A percentile compares a stretch with the other conserved stretches of the same genome.
Conservation (phyloP, 352 stramenopile genomes). For the Phytophthora pseudosyringae region DNA sequence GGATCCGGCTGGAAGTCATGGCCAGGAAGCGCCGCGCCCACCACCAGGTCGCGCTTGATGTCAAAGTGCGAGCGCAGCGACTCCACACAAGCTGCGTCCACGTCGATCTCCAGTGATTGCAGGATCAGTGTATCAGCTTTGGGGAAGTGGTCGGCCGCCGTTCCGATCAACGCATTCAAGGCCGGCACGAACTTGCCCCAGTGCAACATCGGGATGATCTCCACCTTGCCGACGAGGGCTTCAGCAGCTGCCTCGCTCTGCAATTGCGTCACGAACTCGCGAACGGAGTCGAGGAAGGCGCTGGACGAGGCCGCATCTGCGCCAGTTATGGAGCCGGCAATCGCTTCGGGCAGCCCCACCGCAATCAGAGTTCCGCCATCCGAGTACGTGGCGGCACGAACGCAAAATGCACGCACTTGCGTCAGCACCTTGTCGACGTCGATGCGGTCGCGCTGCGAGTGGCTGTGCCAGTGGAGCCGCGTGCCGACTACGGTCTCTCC, state of each 20-base stretch:
- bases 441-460: conserved; percentile 50
- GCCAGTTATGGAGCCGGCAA: conserved; percentile 15
- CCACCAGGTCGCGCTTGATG: conserved; percentile 82
- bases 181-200: conserved; percentile 97
- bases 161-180: conserved; percentile 92
- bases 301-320: conserved; percentile 16
- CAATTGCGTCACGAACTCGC: conserved; percentile 46
- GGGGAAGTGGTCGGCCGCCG: conserved; percentile 67
- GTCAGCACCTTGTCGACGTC: conserved; percentile 50
- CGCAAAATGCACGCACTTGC: conserved; percentile 61
- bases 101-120: conserved; percentile 91
- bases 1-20: conserved; percentile 53
- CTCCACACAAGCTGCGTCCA: conserved; percentile 57
- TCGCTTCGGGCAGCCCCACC: conserved; percentile 40
- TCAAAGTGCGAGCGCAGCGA: conserved; percentile 74
- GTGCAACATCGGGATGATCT: conserved; percentile 92
- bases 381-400: conserved; percentile 54
- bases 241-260: conserved; percentile 28
- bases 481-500: conserved; percentile 58
- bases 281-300: conserved; percentile 50
- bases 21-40: conserved; percentile 90
- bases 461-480: conserved; percentile 76
- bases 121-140: conserved; percentile 74
- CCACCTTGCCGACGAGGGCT: conserved; percentile 35
- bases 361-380: conserved; percentile 63